These are phyloP conservation scores for Blastobotrys malaysiensis DNA, from an alignment of 1,139 yeast genomes.

Conservation along the genomic window DNA sequence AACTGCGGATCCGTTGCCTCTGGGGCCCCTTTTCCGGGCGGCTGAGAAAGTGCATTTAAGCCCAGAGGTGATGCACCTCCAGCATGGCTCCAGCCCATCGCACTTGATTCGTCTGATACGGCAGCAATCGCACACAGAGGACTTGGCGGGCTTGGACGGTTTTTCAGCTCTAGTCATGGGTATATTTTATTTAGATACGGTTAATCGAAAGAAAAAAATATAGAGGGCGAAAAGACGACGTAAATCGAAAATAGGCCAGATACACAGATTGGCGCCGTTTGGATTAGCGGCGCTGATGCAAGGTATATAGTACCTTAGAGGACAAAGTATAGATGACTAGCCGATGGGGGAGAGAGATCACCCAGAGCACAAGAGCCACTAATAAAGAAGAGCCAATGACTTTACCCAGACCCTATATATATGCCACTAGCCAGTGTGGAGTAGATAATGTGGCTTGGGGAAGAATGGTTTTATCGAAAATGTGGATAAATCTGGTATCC, in stretches of 20 bases:
- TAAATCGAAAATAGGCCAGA: too few relatives aligned
- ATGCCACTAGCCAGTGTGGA: background rate
- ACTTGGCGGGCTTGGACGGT: background rate
- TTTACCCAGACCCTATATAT: background rate
- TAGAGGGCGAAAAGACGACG: background rate
- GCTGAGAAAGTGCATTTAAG: slow-evolving; percentile 13
- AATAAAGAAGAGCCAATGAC: background rate
- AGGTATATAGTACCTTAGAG: too few relatives aligned
- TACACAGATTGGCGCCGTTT: too few relatives aligned
- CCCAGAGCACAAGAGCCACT: too few relatives aligned
- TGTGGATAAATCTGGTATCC: background rate
- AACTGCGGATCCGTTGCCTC: slow-evolving; percentile 12
- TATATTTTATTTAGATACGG: background rate
- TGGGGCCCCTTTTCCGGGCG: slow-evolving; percentile 12
- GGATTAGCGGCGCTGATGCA: too few relatives aligned
- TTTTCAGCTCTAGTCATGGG: background rate
- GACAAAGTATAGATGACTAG: too few relatives aligned
- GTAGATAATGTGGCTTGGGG: too few relatives aligned
- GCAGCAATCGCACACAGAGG: slow-evolving; percentile 13
- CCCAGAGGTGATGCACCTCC: slow-evolving; percentile 15
- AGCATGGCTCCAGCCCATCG: slow-evolving; percentile 14
- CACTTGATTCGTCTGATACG: slow-evolving; percentile 14
- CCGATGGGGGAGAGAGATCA: too few relatives aligned
- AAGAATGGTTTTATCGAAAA: background rate
- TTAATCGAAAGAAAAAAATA: too few relatives aligned